Percentiles rank a stretch among this genome's conserved stretches.
phyloP scores from a whole-genome alignment of 805 yeast species.

The Alloascoidea hylecoeti region DNA sequence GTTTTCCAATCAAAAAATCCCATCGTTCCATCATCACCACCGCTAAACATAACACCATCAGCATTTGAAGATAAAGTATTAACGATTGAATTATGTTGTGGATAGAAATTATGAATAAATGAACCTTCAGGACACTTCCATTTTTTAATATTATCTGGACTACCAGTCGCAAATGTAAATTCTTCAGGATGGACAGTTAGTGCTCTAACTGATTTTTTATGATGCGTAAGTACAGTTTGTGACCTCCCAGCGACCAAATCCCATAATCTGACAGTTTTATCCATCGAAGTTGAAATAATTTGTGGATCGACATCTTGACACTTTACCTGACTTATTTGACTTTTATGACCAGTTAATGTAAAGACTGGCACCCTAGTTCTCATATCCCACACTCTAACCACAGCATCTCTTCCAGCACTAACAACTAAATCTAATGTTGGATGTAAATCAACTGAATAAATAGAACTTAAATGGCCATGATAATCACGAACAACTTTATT shows the following conservation, averaged over 20 bases:
- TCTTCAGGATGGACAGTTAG: conserved; percentile 56
- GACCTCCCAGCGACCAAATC: conserved; percentile 74
- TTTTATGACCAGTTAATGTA: conserved; percentile 71
- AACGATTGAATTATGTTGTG: conserved; percentile 34
- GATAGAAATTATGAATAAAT: conserved; percentile 42
- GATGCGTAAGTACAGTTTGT: conserved; percentile 65
- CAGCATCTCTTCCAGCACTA: conserved; percentile 83
- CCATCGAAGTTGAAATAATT: conserved; percentile 69
- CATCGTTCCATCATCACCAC: conserved; percentile 73
- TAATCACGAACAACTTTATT: conserved; percentile 73
- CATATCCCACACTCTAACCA: conserved; percentile 88
- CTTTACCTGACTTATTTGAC: conserved; percentile 55
- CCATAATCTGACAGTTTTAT: conserved; percentile 80
- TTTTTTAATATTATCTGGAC: conserved; percentile 68
- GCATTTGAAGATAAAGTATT: conserved; percentile 58
- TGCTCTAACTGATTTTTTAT: conserved; percentile 67
- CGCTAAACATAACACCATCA: conserved; percentile 57
- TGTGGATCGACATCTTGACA: conserved; percentile 75
- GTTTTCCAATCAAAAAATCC: conserved; percentile 66
- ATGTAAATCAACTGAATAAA: conserved; percentile 71
- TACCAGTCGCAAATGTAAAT: conserved; percentile 65
- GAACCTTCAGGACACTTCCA: conserved; percentile 76
- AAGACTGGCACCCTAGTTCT: conserved; percentile 63
- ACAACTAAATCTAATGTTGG: conserved; percentile 76
- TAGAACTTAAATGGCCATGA: conserved; percentile 90